Percentiles rank a stretch among this genome's conserved stretches.
Evolutionary conservation across 768 basidiomycete genomes (phyloP).

Genomic region (Russula abietina): DNA sequence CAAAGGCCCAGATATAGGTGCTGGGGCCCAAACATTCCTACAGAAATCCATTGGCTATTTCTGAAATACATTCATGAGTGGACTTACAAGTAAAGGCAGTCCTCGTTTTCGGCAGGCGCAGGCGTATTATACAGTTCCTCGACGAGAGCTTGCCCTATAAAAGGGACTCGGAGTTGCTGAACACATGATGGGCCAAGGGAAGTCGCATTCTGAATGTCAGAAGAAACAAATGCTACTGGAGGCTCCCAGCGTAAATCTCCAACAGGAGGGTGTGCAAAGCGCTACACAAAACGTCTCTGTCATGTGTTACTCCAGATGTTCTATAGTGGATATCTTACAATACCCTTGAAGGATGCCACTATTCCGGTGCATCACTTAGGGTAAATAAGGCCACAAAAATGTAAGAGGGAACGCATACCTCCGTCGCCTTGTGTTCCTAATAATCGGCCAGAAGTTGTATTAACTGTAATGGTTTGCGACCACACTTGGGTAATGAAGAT

Average conservation of each 20-base stretch:
- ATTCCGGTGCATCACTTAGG: not conserved
- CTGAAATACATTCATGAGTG: not conserved
- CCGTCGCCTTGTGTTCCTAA: constrained; percentile 1
- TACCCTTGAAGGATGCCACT: constrained; percentile 19
- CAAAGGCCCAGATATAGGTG: not conserved
- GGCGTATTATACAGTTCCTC: not conserved
- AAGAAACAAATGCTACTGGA: constrained; percentile 5
- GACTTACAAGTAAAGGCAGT: constrained; percentile 16
- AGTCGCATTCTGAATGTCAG: constrained; percentile 2
- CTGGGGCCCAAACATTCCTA: constrained; percentile 17
- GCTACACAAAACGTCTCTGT: not conserved
- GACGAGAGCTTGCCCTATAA: not conserved
- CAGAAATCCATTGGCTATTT: not conserved
- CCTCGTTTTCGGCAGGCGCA: constrained; percentile 4
- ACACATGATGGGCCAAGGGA: constrained; percentile 17
- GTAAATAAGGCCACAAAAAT: not conserved
- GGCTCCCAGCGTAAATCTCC: constrained; percentile 15
- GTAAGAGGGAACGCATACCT: constrained; percentile 1
- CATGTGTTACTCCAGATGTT: not conserved
- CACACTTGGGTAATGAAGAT: not conserved
- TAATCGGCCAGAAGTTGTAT: constrained; percentile 12
- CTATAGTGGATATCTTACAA: not conserved
- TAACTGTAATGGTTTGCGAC: not conserved
- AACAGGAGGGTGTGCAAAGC: constrained; percentile 13
- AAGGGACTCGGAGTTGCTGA: constrained; percentile 13